A percentile compares a stretch with the other conserved stretches of the same genome.
Evolutionary conservation across 164 flowering plant species (phyloP).

Genomic region (Aristolochia fimbriata): DNA sequence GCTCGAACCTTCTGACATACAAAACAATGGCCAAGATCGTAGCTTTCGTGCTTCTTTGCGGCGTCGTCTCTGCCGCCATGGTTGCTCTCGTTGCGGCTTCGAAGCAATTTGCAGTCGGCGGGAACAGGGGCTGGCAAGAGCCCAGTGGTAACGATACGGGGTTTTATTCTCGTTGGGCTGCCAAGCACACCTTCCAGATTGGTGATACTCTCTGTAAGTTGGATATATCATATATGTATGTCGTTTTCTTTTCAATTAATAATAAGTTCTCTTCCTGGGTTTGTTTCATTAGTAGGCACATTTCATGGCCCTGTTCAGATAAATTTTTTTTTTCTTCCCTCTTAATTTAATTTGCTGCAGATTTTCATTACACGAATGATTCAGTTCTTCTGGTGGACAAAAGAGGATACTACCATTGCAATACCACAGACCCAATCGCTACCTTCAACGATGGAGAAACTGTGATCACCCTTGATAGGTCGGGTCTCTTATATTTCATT

Average conservation of each 20-base stretch:
- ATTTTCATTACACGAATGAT: constrained; percentile 49
- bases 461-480: constrained; percentile 28
- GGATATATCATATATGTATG: neutral
- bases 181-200: constrained; percentile 33
- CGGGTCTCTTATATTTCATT: constrained; percentile 46
- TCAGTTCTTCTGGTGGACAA: constrained; percentile 62
- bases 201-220: constrained; percentile 59
- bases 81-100: constrained; percentile 6
- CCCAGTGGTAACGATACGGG: constrained; percentile 26
- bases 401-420: constrained; percentile 59
- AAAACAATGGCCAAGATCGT: neutral
- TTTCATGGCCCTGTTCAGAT: too few relatives aligned
- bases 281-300: too few relatives aligned
- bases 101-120: constrained; percentile 41
- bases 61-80: neutral
- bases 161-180: constrained; percentile 42
- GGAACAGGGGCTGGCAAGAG: constrained; percentile 29
- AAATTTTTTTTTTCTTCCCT: neutral
- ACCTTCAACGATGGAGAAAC: constrained; percentile 35
- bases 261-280: too few relatives aligned
- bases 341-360: constrained; percentile 15
- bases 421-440: constrained; percentile 25
- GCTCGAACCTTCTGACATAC: constrained; percentile 10
- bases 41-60: neutral
- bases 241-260: too few relatives aligned